Evolutionary conservation across 768 basidiomycete species (phyloP), one percentile per base, ranked within the genome.

Genomic region (Stropharia rugosoannulata): DNA sequence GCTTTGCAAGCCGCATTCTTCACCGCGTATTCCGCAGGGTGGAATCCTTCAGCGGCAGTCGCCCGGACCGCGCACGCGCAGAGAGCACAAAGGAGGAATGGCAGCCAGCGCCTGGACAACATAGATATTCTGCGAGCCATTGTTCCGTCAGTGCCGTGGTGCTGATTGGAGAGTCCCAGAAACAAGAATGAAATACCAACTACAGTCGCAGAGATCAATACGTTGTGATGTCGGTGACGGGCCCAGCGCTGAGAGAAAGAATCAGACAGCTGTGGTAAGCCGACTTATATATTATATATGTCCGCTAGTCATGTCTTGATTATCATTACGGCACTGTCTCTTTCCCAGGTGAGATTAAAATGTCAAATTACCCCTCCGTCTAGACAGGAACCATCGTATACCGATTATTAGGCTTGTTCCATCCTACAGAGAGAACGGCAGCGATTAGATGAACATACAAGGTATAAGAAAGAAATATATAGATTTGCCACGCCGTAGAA

Each of bases 1-100:
- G 80, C 79, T 44, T 69, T 63, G 61, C 83, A 84, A 4, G 60
- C 65, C 3, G 69, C 75, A 0, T 64, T 63, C 18, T 59, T 66
- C 55, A 75, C 70, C 2, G 49, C 1, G 49, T 79, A 79, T 4
- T 68, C 61, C 18, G 64, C 59, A 0, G 79, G 79, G 44, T 78
- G 58, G 65, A 82, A 82, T 18, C 59, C 36, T 12, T 40, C 9
- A 2, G 49, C 38, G 12, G 18, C 5, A 6, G 60, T 49, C 37
- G 54, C 51, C 38, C 55, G 48, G 42, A 54, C 51, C 9, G 48
- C 12, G 25, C 36, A 15, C 16, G 47, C 5, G 19, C 44, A 58
- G 19, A 47, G n/a, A 19, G 57, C 27, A 42, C 55, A 36, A 48
- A 59, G 44, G 29, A 32, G 29, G 29, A 32, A 32, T 32, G 29